Evolutionary conservation across 2,329 filamentous ascomycete genomes (phyloP).

Genomic region (Microdochium bolleyi): DNA sequence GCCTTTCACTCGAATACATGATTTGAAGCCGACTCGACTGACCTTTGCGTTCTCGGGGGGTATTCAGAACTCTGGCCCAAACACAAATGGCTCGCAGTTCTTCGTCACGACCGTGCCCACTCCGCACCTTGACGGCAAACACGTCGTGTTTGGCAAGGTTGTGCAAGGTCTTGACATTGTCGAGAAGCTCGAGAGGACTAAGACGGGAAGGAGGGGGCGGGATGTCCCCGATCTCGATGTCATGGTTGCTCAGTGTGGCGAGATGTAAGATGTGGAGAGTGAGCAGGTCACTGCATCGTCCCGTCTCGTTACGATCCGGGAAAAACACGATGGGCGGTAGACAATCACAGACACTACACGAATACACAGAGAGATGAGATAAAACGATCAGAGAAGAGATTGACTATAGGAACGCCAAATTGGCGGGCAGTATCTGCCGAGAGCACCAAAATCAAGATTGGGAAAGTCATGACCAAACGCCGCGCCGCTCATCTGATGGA

Average conservation of each 20-base stretch:
- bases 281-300: not conserved
- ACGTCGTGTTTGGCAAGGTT: conserved; percentile 92
- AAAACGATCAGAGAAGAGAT: no score
- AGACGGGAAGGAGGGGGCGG: conserved; percentile 64
- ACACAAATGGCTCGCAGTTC: conserved; percentile 94
- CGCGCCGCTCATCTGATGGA: no score
- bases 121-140: conserved; percentile 84
- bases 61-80: conserved; percentile 72
- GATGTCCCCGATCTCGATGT: conserved; percentile 84
- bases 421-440: no score
- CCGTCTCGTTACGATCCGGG: no score
- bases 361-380: no score
- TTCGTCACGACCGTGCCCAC: conserved; percentile 90
- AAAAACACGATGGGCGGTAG: no score
- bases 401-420: no score
- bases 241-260: conserved; percentile 77
- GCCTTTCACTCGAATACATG: no score
- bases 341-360: no score
- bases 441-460: no score
- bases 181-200: conserved; percentile 83
- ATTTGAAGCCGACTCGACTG: not conserved
- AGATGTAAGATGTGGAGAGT: conserved; percentile 57
- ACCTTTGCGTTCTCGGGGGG: conserved; percentile 1
- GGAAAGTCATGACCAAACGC: no score
- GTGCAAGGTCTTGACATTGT: conserved; percentile 86